Percentiles rank a stretch among this genome's conserved stretches.
These are phyloP conservation scores for Diaporthe helianthi DNA, from an alignment of 2,329 filamentous ascomycete species.

Conservation along the genomic window DNA sequence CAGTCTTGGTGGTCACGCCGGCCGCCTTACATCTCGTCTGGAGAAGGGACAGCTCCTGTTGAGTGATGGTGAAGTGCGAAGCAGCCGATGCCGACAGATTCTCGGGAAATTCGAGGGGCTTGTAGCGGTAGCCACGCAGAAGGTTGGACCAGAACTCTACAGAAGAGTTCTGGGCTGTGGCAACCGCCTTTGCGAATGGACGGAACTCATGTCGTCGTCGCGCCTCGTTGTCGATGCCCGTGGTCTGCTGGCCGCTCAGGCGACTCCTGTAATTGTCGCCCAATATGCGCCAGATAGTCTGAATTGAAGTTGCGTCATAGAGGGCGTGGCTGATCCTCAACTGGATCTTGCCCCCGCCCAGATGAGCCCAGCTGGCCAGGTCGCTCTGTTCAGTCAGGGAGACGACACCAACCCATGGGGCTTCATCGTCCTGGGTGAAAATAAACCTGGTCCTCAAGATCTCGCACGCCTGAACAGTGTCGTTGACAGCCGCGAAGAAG, in stretches of 20 bases:
- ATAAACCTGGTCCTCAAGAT: constrained; percentile 39
- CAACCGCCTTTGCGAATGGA: constrained; percentile 18
- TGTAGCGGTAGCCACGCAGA: constrained; percentile 23
- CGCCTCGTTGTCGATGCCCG: not conserved
- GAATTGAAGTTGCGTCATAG: constrained; percentile 38
- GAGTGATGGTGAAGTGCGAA: constrained; percentile 30
- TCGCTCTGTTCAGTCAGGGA: constrained; percentile 37
- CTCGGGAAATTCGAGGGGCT: not conserved
- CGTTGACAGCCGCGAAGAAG: constrained; percentile 36
- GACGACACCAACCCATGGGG: constrained; percentile 39
- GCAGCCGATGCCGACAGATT: constrained; percentile 29
- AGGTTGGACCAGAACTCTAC: constrained; percentile 18
- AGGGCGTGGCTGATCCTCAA: constrained; percentile 38
- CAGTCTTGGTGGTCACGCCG: constrained; percentile 36
- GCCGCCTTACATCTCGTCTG: constrained; percentile 32
- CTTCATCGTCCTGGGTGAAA: constrained; percentile 36
- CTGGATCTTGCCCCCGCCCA: constrained; percentile 28
- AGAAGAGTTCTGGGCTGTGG: constrained; percentile 11
- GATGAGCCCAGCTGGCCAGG: constrained; percentile 34
- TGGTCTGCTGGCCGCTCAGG: not conserved
- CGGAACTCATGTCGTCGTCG: constrained; percentile 13
- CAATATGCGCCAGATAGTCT: constrained; percentile 36
- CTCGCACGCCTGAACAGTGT: constrained; percentile 39
- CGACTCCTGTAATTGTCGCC: constrained; percentile 33
- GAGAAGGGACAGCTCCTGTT: constrained; percentile 25